These are phyloP conservation scores for Bipolaris victoriae DNA, from an alignment of 2,329 filamentous ascomycete species.

Conservation along the genomic window DNA sequence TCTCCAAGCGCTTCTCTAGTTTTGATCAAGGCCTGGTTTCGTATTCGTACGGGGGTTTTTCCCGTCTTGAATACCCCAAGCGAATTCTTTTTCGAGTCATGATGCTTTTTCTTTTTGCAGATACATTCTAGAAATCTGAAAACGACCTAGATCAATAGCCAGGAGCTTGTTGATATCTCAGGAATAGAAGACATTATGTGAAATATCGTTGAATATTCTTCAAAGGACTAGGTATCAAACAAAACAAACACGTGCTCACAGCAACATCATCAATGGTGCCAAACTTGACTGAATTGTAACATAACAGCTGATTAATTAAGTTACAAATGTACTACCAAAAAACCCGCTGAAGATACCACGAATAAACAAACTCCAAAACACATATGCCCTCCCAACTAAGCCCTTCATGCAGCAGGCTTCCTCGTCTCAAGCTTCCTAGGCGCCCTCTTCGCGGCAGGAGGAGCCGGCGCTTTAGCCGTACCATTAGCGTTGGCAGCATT, in stretches of 20 bases:
- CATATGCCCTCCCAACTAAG: not conserved
- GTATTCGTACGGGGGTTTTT: not conserved
- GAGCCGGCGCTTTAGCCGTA: not conserved
- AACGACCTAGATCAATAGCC: too few species aligned
- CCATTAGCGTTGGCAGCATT: slow-evolving; percentile 6
- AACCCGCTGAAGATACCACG: not conserved
- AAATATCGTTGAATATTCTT: too few species aligned
- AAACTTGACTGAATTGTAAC: too few species aligned
- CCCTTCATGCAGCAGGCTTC: slow-evolving; percentile 17
- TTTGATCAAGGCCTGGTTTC: not conserved
- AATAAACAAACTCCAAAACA: not conserved
- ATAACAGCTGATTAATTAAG: too few species aligned
- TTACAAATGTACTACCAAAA: not conserved
- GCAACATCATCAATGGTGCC: too few species aligned
- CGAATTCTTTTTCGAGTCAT: not conserved
- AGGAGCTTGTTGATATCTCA: too few species aligned
- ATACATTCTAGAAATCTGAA: not conserved
- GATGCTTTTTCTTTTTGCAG: not conserved
- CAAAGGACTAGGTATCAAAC: too few species aligned
- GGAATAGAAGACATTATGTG: too few species aligned
- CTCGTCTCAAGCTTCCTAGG: slow-evolving; percentile 37
- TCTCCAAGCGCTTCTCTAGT: not conserved
- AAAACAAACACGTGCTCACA: too few species aligned
- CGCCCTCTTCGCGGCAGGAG: slow-evolving; percentile 21
- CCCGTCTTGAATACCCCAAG: not conserved